phyloP scores from a whole-genome alignment of 768 basidiomycete species.

The Leccinum subtestaceum region DNA sequence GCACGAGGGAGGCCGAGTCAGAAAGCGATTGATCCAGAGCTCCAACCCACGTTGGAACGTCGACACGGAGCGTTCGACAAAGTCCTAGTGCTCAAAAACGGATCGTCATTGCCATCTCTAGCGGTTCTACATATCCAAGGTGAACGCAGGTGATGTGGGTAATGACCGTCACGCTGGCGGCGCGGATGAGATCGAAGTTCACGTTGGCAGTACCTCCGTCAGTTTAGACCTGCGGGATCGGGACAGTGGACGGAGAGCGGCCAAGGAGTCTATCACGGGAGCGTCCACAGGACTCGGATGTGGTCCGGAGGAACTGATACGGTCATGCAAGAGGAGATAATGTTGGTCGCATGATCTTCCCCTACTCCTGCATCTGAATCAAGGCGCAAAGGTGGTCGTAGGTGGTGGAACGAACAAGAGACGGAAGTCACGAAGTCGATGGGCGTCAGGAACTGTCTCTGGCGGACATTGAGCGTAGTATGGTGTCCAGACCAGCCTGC shows the following conservation, averaged over 20 bases:
- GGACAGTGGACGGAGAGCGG: slow-evolving; percentile 6
- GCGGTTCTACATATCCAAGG: slow-evolving; percentile 7
- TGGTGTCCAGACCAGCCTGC: not conserved
- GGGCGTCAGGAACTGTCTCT: slow-evolving; percentile 4
- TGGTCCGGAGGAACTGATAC: slow-evolving; percentile 25
- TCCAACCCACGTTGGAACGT: not conserved
- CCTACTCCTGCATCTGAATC: not conserved
- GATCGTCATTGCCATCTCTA: slow-evolving; percentile 31
- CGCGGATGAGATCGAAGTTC: not conserved
- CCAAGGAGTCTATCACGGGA: slow-evolving; percentile 29
- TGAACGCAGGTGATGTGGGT: not conserved
- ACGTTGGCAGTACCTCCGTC: not conserved
- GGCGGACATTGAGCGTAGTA: not conserved
- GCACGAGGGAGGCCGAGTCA: slow-evolving; percentile 21
- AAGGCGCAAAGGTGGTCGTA: not conserved
- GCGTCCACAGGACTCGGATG: slow-evolving; percentile 5
- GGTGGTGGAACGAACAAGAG: not conserved
- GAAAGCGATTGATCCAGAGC: slow-evolving; percentile 13
- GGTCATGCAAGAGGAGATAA: slow-evolving; percentile 11
- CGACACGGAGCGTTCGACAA: not conserved
- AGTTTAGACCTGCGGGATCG: not conserved
- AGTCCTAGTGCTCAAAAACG: slow-evolving; percentile 10
- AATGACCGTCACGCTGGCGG: not conserved
- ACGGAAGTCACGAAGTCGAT: not conserved
- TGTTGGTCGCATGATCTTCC: not conserved